These are phyloP conservation scores for Myochromella boudieri DNA, from an alignment of 768 basidiomycete genomes.

Conservation along the genomic window DNA sequence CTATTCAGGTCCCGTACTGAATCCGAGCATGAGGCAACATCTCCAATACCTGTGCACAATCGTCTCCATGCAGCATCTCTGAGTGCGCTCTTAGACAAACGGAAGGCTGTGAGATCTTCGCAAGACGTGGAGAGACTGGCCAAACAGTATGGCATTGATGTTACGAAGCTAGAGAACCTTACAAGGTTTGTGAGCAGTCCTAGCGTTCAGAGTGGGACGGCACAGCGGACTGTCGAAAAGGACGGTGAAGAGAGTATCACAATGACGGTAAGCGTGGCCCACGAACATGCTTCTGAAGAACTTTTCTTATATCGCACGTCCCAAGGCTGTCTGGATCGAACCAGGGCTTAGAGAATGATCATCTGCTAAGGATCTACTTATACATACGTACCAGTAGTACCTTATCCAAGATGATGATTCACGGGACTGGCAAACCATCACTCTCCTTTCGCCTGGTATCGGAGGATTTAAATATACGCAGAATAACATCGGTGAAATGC, in stretches of 20 bases:
- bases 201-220: slow-evolving; percentile 50
- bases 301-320: slow-evolving; percentile 1
- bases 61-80: slow-evolving; percentile 54
- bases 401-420: no score
- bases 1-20: slow-evolving; percentile 54
- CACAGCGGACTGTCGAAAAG: slow-evolving; percentile 42
- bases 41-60: slow-evolving; percentile 42
- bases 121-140: slow-evolving; percentile 52
- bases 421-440: no score
- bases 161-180: slow-evolving; percentile 48
- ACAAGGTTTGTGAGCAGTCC: slow-evolving; percentile 63
- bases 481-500: no score
- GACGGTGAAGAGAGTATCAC: slow-evolving; percentile 56
- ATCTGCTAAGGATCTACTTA: no score
- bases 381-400: no score
- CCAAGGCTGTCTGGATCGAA: slow-evolving; percentile 47
- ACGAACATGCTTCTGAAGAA: background rate
- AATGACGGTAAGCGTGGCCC: slow-evolving; percentile 42
- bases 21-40: slow-evolving; percentile 56
- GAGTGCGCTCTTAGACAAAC: slow-evolving; percentile 59
- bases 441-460: no score
- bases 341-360: slow-evolving; percentile 26
- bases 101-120: slow-evolving; percentile 45
- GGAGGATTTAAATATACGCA: no score
- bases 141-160: slow-evolving; percentile 54